Conservation (phyloP, 352 stramenopile species). For the Globisporangium sylvaticum region DNA sequence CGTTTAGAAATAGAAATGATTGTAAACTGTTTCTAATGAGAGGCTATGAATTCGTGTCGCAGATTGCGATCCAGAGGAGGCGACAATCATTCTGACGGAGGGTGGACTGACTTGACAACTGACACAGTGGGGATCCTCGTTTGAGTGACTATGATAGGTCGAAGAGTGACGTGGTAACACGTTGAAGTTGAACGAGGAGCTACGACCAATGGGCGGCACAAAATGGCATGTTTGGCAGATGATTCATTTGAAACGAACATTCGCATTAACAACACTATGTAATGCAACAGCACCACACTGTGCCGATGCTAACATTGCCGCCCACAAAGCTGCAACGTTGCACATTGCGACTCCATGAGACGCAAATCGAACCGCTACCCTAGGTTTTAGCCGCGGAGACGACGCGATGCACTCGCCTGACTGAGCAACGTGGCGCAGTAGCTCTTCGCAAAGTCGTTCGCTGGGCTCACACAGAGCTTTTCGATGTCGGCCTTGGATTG, state of each 20-base stretch:
- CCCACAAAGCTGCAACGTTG: neutral
- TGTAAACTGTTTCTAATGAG: neutral
- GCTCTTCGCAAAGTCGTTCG: slow-evolving; percentile 1
- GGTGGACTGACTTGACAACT: neutral
- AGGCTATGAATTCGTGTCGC: neutral
- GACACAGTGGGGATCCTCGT: neutral
- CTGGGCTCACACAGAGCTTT: neutral
- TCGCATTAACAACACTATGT: neutral
- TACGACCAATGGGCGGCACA: neutral
- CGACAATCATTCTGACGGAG: neutral
- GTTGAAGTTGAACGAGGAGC: neutral
- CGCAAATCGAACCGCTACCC: neutral
- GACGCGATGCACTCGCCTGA: neutral
- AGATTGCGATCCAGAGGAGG: neutral
- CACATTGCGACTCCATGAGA: neutral
- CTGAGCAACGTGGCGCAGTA: neutral
- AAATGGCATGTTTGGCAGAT: neutral
- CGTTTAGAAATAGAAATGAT: neutral
- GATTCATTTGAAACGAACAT: neutral
- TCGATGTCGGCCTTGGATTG: neutral
- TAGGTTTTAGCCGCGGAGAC: neutral
- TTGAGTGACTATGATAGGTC: neutral
- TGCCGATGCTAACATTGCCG: neutral
- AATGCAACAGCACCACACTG: neutral
- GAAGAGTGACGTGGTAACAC: neutral